phyloP scores from a whole-genome alignment of 768 basidiomycete genomes.

The Hypholoma sublateritium region DNA sequence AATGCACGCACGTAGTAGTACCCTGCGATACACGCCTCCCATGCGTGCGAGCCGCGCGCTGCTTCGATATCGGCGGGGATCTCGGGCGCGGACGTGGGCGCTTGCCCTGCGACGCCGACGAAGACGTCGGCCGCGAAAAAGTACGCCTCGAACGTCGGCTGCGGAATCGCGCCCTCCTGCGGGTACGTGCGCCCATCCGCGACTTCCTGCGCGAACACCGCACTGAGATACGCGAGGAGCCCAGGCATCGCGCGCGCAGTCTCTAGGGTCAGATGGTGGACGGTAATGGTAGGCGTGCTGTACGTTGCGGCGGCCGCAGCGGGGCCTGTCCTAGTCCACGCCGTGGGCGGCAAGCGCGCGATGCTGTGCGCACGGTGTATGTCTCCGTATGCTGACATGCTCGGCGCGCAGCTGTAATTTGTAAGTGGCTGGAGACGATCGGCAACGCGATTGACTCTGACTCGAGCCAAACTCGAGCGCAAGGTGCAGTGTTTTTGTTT shows the following conservation, averaged over 20 bases:
- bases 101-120: conserved; percentile 51
- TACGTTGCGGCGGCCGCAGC: conserved; percentile 8
- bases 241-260: conserved; percentile 41
- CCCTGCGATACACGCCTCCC: conserved; percentile 73
- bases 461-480: too few relatives aligned
- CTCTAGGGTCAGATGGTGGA: conserved; percentile 51
- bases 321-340: conserved; percentile 38
- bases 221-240: conserved; percentile 58
- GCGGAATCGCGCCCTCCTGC: conserved; percentile 62
- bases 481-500: background rate
- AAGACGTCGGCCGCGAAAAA: conserved; percentile 80
- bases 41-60: conserved; percentile 49
- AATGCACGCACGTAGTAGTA: conserved; percentile 63
- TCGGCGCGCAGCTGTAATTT: background rate
- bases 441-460: conserved; percentile 6
- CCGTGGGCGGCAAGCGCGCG: conserved; percentile 42
- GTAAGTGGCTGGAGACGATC: background rate
- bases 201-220: conserved; percentile 70
- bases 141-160: conserved; percentile 64
- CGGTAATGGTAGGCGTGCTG: conserved; percentile 30
- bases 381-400: conserved; percentile 76
- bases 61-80: conserved; percentile 35
- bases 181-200: conserved; percentile 83
- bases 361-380: conserved; percentile 37
- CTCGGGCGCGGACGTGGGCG: conserved; percentile 9